Base-by-base conservation (phyloP, 2,329 filamentous ascomycete genomes). In the Paecilomyces sp. region DNA sequence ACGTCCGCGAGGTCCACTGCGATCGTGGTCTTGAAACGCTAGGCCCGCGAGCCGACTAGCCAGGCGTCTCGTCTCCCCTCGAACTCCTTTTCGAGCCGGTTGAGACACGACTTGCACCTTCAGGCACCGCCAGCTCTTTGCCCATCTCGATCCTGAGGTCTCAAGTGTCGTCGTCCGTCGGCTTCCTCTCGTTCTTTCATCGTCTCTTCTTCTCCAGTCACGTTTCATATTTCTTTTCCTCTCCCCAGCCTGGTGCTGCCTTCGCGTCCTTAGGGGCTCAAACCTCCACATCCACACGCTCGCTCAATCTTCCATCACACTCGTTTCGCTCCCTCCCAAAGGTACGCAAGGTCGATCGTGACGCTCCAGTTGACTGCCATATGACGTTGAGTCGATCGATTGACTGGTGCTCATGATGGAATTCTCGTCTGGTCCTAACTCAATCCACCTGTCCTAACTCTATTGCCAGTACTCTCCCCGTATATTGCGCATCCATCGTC, bases 151-250 rank as follows among this genome's bases (percentile, higher is more conserved):
- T 47, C 41, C 41, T 47, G n/a, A 41, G n/a, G 55, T 56, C 55
- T 41, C 55, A 47, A 33, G 31, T 36, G 11, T 24, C 36, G 55
- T n/a, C 55, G 54, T 34, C 25, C 28, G 28, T 51, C 54, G 41
- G 55, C 52, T 57, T 54, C 59, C 58, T 58, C 58, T 58, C 53
- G 52, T 65, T 62, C 36, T 57, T 56, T 30, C 56, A 31, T 60
- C 56, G 58, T 55, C 56, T 58, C 60, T 60, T 62, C 57, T 59
- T 65, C 61, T 54, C 58, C 64, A 60, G 61, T 62, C 58, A 64
- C 62, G 60, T 64, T 64, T 63, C 65, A 66, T 59, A 58, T 58
- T 58, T 64, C 54, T 62, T 52, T 76, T 79, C 78, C 78, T 62
- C 61, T 62, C 61, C 66, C 62, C 62, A 64, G 63, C 65, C 66